These are phyloP conservation scores for Strobilomyces dryophilus DNA, from an alignment of 768 basidiomycete genomes.

Conservation along the genomic window DNA sequence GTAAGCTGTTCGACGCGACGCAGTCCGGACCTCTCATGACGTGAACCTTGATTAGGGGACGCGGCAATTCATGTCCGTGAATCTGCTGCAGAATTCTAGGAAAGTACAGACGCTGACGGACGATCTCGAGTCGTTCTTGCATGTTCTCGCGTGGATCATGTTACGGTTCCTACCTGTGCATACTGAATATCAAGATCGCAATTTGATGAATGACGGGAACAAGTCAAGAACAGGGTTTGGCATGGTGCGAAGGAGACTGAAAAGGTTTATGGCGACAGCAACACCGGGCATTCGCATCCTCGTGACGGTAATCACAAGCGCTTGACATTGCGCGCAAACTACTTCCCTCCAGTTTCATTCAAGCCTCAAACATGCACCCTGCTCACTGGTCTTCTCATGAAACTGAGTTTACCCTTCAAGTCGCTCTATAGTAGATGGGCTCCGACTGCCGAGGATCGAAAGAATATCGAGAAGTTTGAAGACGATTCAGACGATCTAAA, in stretches of 20 bases:
- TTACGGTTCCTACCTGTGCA: background rate
- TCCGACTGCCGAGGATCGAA: background rate
- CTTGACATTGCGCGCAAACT: no score
- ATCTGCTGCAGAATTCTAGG: slow-evolving; percentile 13
- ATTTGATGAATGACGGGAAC: background rate
- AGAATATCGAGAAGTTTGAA: background rate
- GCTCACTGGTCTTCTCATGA: background rate
- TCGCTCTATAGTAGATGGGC: background rate
- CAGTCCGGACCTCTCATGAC: no score
- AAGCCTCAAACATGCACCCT: background rate
- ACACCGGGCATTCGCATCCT: no score
- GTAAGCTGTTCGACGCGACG: no score
- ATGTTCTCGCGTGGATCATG: background rate
- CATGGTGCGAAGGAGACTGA: no score
- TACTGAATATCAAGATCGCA: background rate
- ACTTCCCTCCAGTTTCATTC: background rate
- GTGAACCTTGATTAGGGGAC: background rate
- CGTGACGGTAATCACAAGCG: no score
- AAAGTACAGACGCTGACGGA: slow-evolving; percentile 25
- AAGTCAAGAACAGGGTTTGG: no score
- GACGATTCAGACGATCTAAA: background rate
- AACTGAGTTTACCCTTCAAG: background rate
- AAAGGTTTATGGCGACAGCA: no score
- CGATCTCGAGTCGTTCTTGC: slow-evolving; percentile 32
- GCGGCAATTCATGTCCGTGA: slow-evolving; percentile 6